Evolutionary conservation across 768 basidiomycete genomes (phyloP), one percentile per base, ranked within the genome.

Genomic region (Phanerochaete sordida): DNA sequence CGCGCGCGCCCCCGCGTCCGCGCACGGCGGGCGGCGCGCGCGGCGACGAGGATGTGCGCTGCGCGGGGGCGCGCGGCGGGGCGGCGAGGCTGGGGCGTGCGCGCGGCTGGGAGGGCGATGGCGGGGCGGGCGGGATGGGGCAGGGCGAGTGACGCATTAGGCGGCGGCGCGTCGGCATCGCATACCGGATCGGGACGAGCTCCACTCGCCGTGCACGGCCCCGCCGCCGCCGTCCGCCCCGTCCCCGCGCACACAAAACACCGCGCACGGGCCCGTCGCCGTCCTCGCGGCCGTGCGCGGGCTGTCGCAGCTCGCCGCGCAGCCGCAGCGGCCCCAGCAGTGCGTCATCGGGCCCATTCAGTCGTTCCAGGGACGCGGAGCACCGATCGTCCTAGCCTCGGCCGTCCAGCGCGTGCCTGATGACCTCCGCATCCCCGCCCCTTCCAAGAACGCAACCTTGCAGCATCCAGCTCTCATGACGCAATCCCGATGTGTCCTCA

Each of bases 111-210:
- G n/a, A n/a, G n/a, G n/a, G n/a, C n/a, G n/a, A n/a, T n/a, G n/a
- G n/a, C n/a, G n/a, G n/a, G n/a, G n/a, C n/a, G n/a, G n/a, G n/a
- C n/a, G n/a, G n/a, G n/a, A n/a, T n/a, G n/a, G n/a, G n/a, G n/a
- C n/a, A n/a, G n/a, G 13, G 19, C 37, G 16, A 16, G n/a, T 44
- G 54, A 56, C 54, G 54, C 54, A 56, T 24, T 53, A 15, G 31
- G 19, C 56, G 56, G 56, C 56, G 56, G 56, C 26, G 43, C 8
- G 45, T n/a, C 56, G 56, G 56, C 56, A 57, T 47, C n/a, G 12
- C 39, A 26, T 24, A 15, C 27, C 54, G 37, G 54, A 56, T 56
- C 54, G 43, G 54, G 31, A 19, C 6, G 24, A 30, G 56, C 56
- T 57, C 56, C 56, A 57, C 56, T 30, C 23, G 56, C 56, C 56